Conservation (phyloP, 495 filamentous ascomycete species). For the Penicillium diatomitis region DNA sequence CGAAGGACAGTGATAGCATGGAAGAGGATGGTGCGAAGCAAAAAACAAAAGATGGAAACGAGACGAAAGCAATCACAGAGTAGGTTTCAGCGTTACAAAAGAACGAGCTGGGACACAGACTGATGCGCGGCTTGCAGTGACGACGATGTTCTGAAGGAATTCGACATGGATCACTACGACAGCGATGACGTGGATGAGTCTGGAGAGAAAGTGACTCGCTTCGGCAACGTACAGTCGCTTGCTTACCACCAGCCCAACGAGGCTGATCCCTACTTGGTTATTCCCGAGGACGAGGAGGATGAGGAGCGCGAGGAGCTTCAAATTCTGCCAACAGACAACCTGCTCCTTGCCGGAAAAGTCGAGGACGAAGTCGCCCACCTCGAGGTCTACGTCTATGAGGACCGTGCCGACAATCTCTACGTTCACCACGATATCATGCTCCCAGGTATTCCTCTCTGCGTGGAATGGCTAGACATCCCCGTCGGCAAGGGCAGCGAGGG, state of each 20-base stretch:
- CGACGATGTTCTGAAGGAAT: conserved; percentile 88
- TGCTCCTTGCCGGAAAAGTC: conserved; percentile 82
- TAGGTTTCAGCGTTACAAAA: conserved; percentile 1
- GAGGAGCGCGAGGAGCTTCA: conserved; percentile 93
- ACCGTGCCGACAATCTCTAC: conserved; percentile 87
- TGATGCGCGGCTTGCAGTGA: conserved; percentile 36
- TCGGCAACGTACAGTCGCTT: conserved; percentile 86
- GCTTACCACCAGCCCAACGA: conserved; percentile 89
- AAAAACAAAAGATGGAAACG: conserved; percentile 10
- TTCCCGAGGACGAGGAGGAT: conserved; percentile 64
- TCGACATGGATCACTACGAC: conserved; percentile 91
- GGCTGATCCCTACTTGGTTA: conserved; percentile 91
- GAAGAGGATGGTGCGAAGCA: conserved; percentile 20
- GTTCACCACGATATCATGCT: conserved; percentile 99
- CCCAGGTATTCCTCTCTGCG: conserved; percentile 85
- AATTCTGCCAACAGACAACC: conserved; percentile 83
- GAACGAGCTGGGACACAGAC: not conserved
- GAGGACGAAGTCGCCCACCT: conserved; percentile 96
- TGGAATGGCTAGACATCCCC: conserved; percentile 90
- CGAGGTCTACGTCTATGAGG: conserved; percentile 96
- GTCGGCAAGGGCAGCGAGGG: conserved; percentile 57
- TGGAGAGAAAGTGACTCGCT: conserved; percentile 73
- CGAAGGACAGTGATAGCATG: conserved; percentile 14
- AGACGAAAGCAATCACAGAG: conserved; percentile 10
- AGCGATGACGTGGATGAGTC: conserved; percentile 63